These are phyloP conservation scores for Talaromyces sp. DNA, from an alignment of 2,329 filamentous ascomycete species.

Conservation along the genomic window DNA sequence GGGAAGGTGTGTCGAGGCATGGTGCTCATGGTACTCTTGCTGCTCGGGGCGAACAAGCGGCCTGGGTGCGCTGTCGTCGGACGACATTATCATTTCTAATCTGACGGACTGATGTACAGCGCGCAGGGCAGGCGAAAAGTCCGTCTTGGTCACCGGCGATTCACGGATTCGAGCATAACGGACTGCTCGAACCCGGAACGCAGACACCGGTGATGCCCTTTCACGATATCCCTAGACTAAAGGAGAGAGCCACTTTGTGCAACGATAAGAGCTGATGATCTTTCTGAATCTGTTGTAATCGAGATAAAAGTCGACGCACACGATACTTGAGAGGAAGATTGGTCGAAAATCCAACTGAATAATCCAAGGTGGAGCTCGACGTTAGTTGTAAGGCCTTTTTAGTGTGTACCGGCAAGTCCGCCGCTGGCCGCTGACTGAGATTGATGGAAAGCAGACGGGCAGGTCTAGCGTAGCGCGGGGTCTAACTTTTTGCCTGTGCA, in stretches of 20 bases:
- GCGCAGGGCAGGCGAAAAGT: constrained; percentile 34
- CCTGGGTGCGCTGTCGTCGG: constrained; percentile 40
- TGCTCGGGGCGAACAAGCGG: constrained; percentile 31
- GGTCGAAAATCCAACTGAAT: background rate
- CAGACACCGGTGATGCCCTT: constrained; percentile 22
- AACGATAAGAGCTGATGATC: background rate
- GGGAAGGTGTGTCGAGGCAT: constrained; percentile 11
- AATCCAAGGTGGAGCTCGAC: constrained; percentile 4
- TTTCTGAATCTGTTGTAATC: background rate
- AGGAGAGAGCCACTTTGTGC: constrained; percentile 7
- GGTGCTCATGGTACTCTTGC: constrained; percentile 21
- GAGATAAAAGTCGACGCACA: background rate
- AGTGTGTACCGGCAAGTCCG: constrained; percentile 10
- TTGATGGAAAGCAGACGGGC: background rate
- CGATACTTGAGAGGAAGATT: background rate
- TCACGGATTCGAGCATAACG: constrained; percentile 42
- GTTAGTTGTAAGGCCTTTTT: background rate
- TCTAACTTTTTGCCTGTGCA: background rate
- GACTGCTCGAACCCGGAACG: constrained; percentile 39
- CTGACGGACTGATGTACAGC: constrained; percentile 25
- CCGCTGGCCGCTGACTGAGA: constrained; percentile 2
- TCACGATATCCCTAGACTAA: constrained; percentile 12
- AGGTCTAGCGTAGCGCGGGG: constrained; percentile 9
- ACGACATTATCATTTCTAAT: constrained; percentile 46
- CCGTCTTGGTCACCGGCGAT: constrained; percentile 40